phyloP scores from a whole-genome alignment of 768 basidiomycete species.

The Russula griseocarnosa region DNA sequence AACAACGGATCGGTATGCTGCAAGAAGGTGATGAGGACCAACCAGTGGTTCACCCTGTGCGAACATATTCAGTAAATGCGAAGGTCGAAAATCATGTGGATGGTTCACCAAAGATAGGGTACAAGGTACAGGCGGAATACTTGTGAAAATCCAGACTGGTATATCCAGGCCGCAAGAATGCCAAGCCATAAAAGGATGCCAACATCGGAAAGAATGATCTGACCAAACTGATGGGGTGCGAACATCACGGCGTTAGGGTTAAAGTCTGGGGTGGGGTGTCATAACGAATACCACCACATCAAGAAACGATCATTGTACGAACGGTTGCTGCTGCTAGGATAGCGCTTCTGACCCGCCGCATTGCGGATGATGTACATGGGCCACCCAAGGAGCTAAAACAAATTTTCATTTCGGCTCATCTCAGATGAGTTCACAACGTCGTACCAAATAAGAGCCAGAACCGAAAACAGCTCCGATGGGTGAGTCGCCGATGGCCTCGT shows the following conservation, averaged over 20 bases:
- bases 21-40: constrained; percentile 93
- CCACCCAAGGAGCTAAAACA: constrained; percentile 70
- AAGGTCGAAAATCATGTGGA: not conserved
- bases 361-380: constrained; percentile 78
- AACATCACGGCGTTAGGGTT: constrained; percentile 76
- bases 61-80: not conserved
- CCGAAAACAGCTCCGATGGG: constrained; percentile 65
- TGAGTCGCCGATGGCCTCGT: constrained; percentile 88
- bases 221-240: constrained; percentile 67
- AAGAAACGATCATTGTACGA: constrained; percentile 33
- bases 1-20: constrained; percentile 96
- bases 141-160: constrained; percentile 59
- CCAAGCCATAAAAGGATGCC: constrained; percentile 74
- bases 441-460: constrained; percentile 57
- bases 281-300: not conserved
- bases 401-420: not conserved
- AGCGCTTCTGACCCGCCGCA: constrained; percentile 78
- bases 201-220: constrained; percentile 78
- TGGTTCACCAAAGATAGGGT: constrained; percentile 75
- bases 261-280: constrained; percentile 52
- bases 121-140: constrained; percentile 79
- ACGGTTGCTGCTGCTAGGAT: constrained; percentile 80
- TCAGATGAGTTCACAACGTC: not conserved
- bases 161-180: constrained; percentile 51
- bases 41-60: constrained; percentile 83